phyloP scores from a whole-genome alignment of 176 grass and related monocot species.

The Aegilops speltoides region DNA sequence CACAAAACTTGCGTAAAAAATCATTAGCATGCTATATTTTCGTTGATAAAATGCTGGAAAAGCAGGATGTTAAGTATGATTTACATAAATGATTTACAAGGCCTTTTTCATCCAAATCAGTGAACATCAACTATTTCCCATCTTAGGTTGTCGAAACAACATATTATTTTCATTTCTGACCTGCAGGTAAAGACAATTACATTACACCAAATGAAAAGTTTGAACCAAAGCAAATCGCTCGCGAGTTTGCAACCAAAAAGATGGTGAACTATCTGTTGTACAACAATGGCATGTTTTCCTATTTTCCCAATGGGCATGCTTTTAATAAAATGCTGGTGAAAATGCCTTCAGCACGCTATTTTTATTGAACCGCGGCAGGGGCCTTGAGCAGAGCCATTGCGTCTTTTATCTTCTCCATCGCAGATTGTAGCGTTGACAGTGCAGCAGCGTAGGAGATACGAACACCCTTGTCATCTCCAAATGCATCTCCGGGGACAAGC shows the following conservation, averaged over 20 bases:
- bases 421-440: slow-evolving; percentile 65
- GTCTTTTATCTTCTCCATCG: slow-evolving; percentile 76
- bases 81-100: background rate
- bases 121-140: background rate
- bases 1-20: background rate
- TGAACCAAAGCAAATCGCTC: background rate
- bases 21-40: background rate
- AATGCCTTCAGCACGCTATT: background rate
- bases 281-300: background rate
- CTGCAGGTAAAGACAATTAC: background rate
- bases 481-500: slow-evolving; percentile 84
- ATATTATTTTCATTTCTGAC: background rate
- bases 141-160: background rate
- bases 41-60: background rate
- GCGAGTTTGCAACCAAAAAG: background rate
- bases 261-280: background rate
- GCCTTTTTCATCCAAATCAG: background rate
- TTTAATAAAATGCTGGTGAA: background rate
- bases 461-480: slow-evolving; percentile 82
- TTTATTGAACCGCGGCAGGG: slow-evolving; percentile 53
- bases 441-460: slow-evolving; percentile 90
- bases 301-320: no score
- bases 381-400: slow-evolving; percentile 63
- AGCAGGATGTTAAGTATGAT: background rate
- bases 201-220: background rate